Base-by-base conservation (phyloP, 2,329 filamentous ascomycete genomes). In the Exophiala spinifera region DNA sequence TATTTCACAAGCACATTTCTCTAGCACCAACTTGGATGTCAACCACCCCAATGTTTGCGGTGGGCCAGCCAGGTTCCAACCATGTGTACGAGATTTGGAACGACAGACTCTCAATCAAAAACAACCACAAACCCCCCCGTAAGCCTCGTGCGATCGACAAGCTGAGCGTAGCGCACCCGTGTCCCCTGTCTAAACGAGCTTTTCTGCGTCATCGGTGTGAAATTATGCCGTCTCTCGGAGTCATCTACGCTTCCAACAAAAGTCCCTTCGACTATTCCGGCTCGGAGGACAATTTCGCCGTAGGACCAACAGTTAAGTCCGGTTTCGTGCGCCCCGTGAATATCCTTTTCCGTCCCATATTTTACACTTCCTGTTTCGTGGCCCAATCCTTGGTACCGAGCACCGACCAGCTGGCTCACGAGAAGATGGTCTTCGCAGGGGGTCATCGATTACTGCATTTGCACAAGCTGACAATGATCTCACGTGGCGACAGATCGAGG, bases 101-200 rank as follows among this genome's bases (percentile, higher is more conserved):
- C 36, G 36, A 19, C 17, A 19, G 36, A 39, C 14, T 15, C 36
- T 39, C 17, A 14, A 39, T 3, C 17, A 4, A 20, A 31, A 31
- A 31, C 28, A 31, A 39, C 36, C 36, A 39, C 14, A 15, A 25
- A 7, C n/a, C 10, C 11, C n/a, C 23, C 23, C 43, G 17, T 45
- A 31, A 51, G 48, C 48, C 37, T 51, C 23, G 28, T 46, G 17
- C 49, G 49, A 51, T 51, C 40, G 49, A 23, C 49, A 51, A 37
- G 40, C 49, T 46, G 42, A 36, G 42, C 19, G n/a, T 23, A 44
- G 20, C n/a, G 20, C 7, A 42, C n/a, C 42, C n/a, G 20, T n/a
- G 21, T 5, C 42, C 20, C 23, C 40, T 23, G 19, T 44, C 42
- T 44, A 21, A 44, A 44, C 42, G 42, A 44, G 42, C n/a, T 23